Base-by-base conservation (phyloP, 202 grass and related monocot species). In the Panicum hallii region DNA sequence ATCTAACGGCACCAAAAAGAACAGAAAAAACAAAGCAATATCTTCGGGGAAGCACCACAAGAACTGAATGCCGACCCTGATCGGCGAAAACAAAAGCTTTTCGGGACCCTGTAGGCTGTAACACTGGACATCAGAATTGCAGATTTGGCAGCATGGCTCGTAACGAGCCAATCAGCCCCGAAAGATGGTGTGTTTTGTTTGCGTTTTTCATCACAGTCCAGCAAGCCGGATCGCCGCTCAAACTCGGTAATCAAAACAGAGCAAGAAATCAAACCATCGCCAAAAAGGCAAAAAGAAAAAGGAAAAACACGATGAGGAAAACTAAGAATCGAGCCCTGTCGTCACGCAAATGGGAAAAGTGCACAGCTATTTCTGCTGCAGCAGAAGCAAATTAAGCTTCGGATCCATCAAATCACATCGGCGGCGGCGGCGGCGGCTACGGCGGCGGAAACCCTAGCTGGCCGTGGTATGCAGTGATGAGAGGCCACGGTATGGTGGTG, bases 111-210 rank as follows among this genome's bases (percentile, higher is more conserved):
- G 8, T 23, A 58, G 6, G 11, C 4, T 9, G 19, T 9, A 3
- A 14, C 55, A 36, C 36, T 52, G 85, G 72, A 78, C 72, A 63
- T 83, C 86, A 88, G 64, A 77, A 78, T 77, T 88, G 79, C 86
- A 88, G 79, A 87, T 5, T 71, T 69, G 3, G 57, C 86, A 87
- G 43, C 72, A 87, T 82, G 64, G 86, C 44, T 19, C 71, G 23
- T 9, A 9, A n/a, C 34, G 65, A 7, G 66, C 79, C 79, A 6
- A 82, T 88, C 86, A 88, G 86, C 58, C 72, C 86, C 79, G 63
- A 88, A 83, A 88, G 86, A 87, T 87, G 79, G 86, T 88, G 86
- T 88, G 72, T 78, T 88, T 82, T 75, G 15, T 4, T 63, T 5
- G 36, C 17, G 22, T 49, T 83, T 82, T 45, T 82, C 86, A 70